Evolutionary conservation across 495 filamentous ascomycete species (phyloP), one percentile per base, ranked within the genome.

Genomic region (Xylaria flabelliformis): DNA sequence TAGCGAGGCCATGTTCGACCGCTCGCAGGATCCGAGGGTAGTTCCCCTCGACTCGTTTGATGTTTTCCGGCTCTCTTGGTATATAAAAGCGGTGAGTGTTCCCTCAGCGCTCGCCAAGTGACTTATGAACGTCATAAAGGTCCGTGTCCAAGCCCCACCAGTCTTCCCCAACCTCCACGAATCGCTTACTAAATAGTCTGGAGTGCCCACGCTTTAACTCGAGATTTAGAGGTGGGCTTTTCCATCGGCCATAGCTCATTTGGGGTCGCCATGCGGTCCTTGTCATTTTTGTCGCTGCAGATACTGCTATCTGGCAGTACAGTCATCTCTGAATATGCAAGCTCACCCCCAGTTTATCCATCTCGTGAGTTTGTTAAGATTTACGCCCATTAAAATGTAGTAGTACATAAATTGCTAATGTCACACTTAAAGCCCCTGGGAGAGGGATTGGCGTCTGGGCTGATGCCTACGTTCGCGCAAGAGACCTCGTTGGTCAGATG

Each of bases 281-380:
- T 36, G 26, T 63, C 48, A n/a, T 34, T 64, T 42, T 50, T 56
- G 46, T 21, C 29, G 59, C 34, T 71, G 46, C 69, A 56, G 15
- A 61, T 39, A 44, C 69, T 71, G 32, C 68, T 64, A 44, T 41
- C 32, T 56, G 21, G 19, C 46, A 61, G 44, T 4, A 56, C 48
- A 39, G 67, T 53, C 44, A 39, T 53, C 66, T 63, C 70, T 48
- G 63, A 71, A 12, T 85, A 88, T 79, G 84, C 82, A 12, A 76
- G 80, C n/a, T 85, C 83, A 13, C 84, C 85, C 0, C 81, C 85
- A 1, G 83, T 90, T 17, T 89, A 88, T 72, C 88, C 88, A 4
- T 84, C 85, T 0, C 88, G 82, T 82, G 74, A 73, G 79, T 75
- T 42, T 21, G 21, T 12, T 26, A 36, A 24, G 72, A 34, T 21